phyloP scores from a whole-genome alignment of 2,329 filamentous ascomycete genomes.

The Colletotrichum kahawae region DNA sequence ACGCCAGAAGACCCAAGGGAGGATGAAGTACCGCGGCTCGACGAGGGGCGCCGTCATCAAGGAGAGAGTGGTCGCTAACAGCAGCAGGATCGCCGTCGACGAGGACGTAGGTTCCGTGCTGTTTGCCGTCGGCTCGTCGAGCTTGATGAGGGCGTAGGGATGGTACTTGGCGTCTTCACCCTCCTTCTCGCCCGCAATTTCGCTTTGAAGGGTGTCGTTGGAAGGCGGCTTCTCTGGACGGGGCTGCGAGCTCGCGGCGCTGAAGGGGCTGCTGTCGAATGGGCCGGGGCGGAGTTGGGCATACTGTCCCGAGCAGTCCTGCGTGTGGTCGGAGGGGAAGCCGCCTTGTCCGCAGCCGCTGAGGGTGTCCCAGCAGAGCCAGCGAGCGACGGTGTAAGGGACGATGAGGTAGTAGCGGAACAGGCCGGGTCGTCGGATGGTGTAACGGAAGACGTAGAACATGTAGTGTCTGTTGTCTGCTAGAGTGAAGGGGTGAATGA shows the following conservation, averaged over 20 bases:
- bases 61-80: conserved; percentile 76
- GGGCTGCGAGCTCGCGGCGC: background rate
- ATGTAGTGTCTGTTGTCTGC: conserved; percentile 97
- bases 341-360: conserved; percentile 41
- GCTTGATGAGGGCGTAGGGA: conserved; percentile 23
- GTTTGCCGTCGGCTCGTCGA: conserved; percentile 28
- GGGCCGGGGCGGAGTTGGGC: background rate
- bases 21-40: conserved; percentile 94
- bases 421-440: conserved; percentile 68
- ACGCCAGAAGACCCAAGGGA: conserved; percentile 94
- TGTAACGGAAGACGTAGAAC: conserved; percentile 92
- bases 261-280: conserved; percentile 35
- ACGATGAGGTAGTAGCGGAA: conserved; percentile 72
- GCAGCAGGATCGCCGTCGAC: conserved; percentile 60
- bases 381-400: conserved; percentile 74
- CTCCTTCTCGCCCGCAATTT: background rate
- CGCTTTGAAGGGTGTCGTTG: background rate
- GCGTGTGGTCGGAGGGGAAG: background rate
- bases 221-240: background rate
- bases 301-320: conserved; percentile 4
- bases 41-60: conserved; percentile 90
- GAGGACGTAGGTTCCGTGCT: conserved; percentile 40
- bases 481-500: conserved; percentile 93
- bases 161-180: background rate
- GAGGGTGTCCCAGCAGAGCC: conserved; percentile 70